These are phyloP conservation scores for Davidsoniella virescens DNA, from an alignment of 2,329 filamentous ascomycete genomes.

Conservation along the genomic window DNA sequence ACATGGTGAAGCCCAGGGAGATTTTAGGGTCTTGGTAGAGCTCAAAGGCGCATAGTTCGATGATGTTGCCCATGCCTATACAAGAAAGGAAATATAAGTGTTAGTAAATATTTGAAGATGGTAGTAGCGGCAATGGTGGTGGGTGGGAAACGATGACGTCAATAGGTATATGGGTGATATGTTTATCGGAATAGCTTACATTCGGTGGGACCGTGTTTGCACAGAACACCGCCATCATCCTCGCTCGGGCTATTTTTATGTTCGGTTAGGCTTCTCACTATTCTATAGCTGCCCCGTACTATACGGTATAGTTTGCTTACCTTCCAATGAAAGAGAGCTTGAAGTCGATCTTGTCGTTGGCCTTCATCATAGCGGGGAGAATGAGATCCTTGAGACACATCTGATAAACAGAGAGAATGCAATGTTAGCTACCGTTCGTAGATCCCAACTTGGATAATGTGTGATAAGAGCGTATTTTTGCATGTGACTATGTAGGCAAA, in stretches of 20 bases:
- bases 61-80: constrained; percentile 66
- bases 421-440: not conserved
- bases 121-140: not conserved
- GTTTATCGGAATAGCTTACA: constrained; percentile 26
- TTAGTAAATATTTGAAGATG: not conserved
- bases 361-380: constrained; percentile 69
- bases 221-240: constrained; percentile 62
- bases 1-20: constrained; percentile 86
- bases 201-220: constrained; percentile 78
- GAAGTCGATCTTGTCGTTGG: constrained; percentile 78
- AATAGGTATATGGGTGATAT: not conserved
- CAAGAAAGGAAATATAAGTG: not conserved
- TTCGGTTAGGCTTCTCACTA: not conserved
- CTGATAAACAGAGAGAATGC: constrained; percentile 17
- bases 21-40: constrained; percentile 75
- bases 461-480: no score
- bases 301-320: constrained; percentile 26
- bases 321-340: constrained; percentile 77
- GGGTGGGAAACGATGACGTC: not conserved
- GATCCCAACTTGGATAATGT: not conserved
- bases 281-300: no score
- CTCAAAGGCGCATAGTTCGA: constrained; percentile 77
- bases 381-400: constrained; percentile 70
- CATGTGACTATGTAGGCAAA: not conserved
- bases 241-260: constrained; percentile 37